Evolutionary conservation across 2,329 filamentous ascomycete genomes (phyloP), one percentile per base, ranked within the genome.

Genomic region (Beauveria rudraprayagi): DNA sequence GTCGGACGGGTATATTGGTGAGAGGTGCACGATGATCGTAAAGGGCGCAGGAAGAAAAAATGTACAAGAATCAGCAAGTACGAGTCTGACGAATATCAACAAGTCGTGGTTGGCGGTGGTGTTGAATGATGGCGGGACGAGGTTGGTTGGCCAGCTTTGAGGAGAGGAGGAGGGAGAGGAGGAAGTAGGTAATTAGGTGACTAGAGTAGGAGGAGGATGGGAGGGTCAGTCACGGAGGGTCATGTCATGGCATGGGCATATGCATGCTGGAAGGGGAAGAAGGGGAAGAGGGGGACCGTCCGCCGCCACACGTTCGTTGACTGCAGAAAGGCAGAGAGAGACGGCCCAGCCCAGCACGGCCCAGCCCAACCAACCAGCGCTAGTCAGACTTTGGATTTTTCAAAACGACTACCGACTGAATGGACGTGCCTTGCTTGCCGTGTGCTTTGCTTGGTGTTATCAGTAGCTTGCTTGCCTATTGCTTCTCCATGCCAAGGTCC

Each of bases 51-150:
- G 14, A 10, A 47, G 4, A 22, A 28, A 44, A 37, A 37, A 16
- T 37, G 34, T 16, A 37, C 17, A 3, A 56, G 16, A 44, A 55
- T 7, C 40, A 30, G 11, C 16, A 47, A 34, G 54, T 26, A 30
- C 26, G n/a, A 48, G 19, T 19, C 28, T 10, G 4, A n/a, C 10
- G 40, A 22, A 19, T 56, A 19, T 56, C 53, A 24, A 30, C 34
- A 37, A 37, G 14, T 37, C 34, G n/a, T 24, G 17, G 28, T 46
- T 34, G 53, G 41, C 9, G 34, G 22, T 41, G 26, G 16, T 56
- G 50, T 56, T 24, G 41, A 44, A 40, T 48, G 54, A 56, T 56
- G 54, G 54, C 30, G 54, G 54, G 54, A 56, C 28, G 43, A 56
- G 54, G 54, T 48, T 56, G 54, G 43, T 10, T n/a, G 43, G 54